Conservation (phyloP, 2,329 filamentous ascomycete genomes). For the Paecilomyces niveus region DNA sequence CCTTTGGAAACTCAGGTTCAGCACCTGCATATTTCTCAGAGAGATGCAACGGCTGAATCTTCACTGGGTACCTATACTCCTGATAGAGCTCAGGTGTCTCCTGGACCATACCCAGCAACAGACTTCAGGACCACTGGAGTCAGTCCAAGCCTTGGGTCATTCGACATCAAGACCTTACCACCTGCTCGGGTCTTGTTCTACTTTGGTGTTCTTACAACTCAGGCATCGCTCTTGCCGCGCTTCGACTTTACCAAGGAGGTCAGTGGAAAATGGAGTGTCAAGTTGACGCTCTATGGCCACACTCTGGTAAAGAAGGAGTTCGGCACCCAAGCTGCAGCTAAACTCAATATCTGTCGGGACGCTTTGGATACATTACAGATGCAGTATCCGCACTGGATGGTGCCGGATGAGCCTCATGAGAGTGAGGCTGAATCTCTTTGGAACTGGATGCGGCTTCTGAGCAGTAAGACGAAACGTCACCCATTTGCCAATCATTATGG, state of each 20-base stretch:
- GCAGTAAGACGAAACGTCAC: conserved; percentile 14
- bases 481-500: neutral
- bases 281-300: conserved; percentile 22
- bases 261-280: conserved; percentile 16
- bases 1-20: neutral
- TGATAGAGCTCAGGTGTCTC: neutral
- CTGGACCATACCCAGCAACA: neutral
- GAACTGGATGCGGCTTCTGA: conserved; percentile 22
- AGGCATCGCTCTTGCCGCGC: conserved; percentile 16
- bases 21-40: neutral
- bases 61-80: neutral
- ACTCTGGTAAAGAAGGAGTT: conserved; percentile 12
- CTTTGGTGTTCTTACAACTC: conserved; percentile 22
- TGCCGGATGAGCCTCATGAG: conserved; percentile 20
- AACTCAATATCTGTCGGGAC: conserved; percentile 18
- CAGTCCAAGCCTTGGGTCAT: conserved; percentile 2
- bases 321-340: conserved; percentile 12
- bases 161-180: conserved; percentile 7
- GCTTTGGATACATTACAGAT: conserved; percentile 18
- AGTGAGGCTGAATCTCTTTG: conserved; percentile 10
- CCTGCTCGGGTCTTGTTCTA: conserved; percentile 20
- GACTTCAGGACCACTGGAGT: neutral
- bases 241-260: conserved; percentile 16
- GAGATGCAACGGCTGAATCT: neutral
- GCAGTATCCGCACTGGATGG: conserved; percentile 16